These are phyloP conservation scores for Fusarium papillatum DNA, from an alignment of 2,329 filamentous ascomycete genomes.

Conservation along the genomic window DNA sequence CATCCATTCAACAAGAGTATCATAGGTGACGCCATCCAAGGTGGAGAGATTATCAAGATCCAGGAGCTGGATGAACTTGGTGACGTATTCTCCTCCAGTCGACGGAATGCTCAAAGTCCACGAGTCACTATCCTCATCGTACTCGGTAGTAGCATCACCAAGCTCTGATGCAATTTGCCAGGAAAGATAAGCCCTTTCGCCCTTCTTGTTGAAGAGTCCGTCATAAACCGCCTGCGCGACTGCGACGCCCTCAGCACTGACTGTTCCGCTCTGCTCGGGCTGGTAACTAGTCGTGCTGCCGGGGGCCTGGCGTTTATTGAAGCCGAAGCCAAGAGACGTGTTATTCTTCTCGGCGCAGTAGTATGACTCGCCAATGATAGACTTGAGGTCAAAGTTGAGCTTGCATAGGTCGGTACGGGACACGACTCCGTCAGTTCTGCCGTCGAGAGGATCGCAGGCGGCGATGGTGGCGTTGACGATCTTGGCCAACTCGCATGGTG, in stretches of 20 bases:
- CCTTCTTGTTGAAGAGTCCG: slow-evolving; percentile 49
- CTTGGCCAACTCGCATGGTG: slow-evolving; percentile 59
- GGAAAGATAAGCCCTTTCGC: slow-evolving; percentile 51
- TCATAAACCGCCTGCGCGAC: slow-evolving; percentile 51
- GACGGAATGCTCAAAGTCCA: slow-evolving; percentile 50
- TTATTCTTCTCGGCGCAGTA: slow-evolving; percentile 47
- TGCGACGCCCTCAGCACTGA: slow-evolving; percentile 50
- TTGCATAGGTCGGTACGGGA: slow-evolving; percentile 48
- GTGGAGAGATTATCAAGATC: slow-evolving; percentile 56
- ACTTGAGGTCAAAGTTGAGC: slow-evolving; percentile 47
- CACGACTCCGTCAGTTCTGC: slow-evolving; percentile 66
- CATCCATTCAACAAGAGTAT: slow-evolving; percentile 68
- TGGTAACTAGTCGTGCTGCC: slow-evolving; percentile 39
- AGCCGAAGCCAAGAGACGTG: slow-evolving; percentile 26
- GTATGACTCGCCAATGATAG: slow-evolving; percentile 50
- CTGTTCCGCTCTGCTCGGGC: slow-evolving; percentile 50
- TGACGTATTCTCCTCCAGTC: slow-evolving; percentile 52
- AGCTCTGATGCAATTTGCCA: slow-evolving; percentile 50
- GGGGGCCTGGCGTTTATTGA: slow-evolving; percentile 32
- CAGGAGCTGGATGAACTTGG: slow-evolving; percentile 56
- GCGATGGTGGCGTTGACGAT: slow-evolving; percentile 68
- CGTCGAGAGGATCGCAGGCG: slow-evolving; percentile 68
- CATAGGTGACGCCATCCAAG: slow-evolving; percentile 65
- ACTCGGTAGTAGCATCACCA: slow-evolving; percentile 48
- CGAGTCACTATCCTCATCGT: slow-evolving; percentile 47